Evolutionary conservation across 1,284 basidiomycete genomes (phyloP), one percentile per base, ranked within the genome.

Genomic region (Thelephora terrestris): DNA sequence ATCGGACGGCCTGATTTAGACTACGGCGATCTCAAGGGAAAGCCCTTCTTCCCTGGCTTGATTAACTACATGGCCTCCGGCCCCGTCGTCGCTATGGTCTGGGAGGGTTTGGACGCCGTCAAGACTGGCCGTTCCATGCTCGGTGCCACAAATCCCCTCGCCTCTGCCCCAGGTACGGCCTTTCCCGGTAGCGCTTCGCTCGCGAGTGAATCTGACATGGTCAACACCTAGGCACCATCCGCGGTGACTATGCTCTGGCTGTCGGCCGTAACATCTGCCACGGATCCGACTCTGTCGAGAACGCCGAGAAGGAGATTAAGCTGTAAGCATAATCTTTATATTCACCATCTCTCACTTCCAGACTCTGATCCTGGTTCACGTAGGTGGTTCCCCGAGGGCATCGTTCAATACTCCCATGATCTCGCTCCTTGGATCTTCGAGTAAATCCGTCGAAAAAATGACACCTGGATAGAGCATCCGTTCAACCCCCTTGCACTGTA

Each of bases 11-110:
- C 45, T 49, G 39, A 46, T 51, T 32, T 50, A 91, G 94, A 97
- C 81, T 97, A 97, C 69, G 84, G 77, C 58, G 93, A 97, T 73
- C 88, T 96, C 71, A 82, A 78, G 65, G 80, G 75, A 61, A 95
- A 93, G 78, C 61, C 78, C 49, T 97, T 97, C 83, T 97, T 96
- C 83, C 85, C 88, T 57, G 84, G 85, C 57, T 70, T 97, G 61
- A 85, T 95, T 77, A 84, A 82, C 65, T 96, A 96, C 79, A 91
- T 97, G 94, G 78, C 82, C 50, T 81, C 90, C 55, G 95, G 95
- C 55, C 95, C 95, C 59, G 95, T 99, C 59, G 85, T 96, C 62
- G 90, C 79, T 63, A 96, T 97, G 83, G 95, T 95, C 62, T 97
- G 92, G 81, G 79, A 97, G 73, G 95, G 95, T 60, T 84, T 42